Conservation (phyloP, 2,329 filamentous ascomycete genomes). For the Claviceps sp. region DNA sequence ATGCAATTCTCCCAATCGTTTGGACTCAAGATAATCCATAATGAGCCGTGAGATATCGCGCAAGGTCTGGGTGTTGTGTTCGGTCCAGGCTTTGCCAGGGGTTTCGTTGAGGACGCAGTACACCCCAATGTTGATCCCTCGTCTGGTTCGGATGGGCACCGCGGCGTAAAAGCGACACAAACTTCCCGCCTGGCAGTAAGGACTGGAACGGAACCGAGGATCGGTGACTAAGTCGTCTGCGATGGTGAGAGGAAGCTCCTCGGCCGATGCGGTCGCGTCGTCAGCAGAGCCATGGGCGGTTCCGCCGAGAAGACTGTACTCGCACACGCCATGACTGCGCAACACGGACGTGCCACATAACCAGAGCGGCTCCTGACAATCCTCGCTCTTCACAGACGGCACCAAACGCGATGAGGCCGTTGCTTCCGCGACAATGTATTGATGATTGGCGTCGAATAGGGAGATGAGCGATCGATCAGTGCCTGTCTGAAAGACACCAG, state of each 20-base stretch:
- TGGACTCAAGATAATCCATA: slow-evolving; percentile 22
- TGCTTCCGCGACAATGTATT: slow-evolving; percentile 39
- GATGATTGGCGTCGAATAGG: slow-evolving; percentile 33
- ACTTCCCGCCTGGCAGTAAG: slow-evolving; percentile 12
- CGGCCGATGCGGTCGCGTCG: not conserved
- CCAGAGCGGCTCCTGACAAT: slow-evolving; percentile 10
- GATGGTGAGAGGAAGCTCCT: slow-evolving; percentile 18
- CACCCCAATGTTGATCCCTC: slow-evolving; percentile 29
- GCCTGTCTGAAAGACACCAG: slow-evolving; percentile 30
- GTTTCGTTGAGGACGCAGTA: slow-evolving; percentile 17
- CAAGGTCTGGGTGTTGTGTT: slow-evolving; percentile 14
- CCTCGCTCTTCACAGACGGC: slow-evolving; percentile 8
- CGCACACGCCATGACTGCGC: slow-evolving; percentile 16
- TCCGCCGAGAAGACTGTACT: slow-evolving; percentile 9
- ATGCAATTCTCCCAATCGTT: slow-evolving; percentile 13
- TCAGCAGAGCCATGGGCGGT: not conserved
- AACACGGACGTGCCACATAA: slow-evolving; percentile 20
- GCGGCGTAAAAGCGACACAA: slow-evolving; percentile 25
- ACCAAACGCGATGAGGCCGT: slow-evolving; percentile 26
- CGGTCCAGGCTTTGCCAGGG: slow-evolving; percentile 10
- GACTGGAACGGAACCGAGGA: slow-evolving; percentile 16
- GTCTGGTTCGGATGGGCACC: slow-evolving; percentile 25
- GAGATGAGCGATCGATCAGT: slow-evolving; percentile 33
- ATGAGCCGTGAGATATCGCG: slow-evolving; percentile 17
- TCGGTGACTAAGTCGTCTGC: slow-evolving; percentile 21